These are phyloP conservation scores for Stephanodiscus triporus DNA, from an alignment of 108 stramenopile species.

Conservation along the genomic window DNA sequence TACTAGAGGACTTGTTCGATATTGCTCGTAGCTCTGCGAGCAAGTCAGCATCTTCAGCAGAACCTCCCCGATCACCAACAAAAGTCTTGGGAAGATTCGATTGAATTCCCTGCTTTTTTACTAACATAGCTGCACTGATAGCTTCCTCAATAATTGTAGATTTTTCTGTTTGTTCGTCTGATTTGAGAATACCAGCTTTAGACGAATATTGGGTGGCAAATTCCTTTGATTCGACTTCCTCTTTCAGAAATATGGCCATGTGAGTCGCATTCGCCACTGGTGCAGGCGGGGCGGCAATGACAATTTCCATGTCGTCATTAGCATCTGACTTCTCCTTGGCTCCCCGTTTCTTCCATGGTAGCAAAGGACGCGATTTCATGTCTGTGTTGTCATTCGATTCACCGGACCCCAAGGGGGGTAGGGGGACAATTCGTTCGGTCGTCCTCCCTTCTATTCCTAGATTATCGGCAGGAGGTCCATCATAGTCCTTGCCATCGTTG, in stretches of 20 bases:
- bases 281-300: slow-evolving; percentile 13
- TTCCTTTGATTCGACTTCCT: not conserved
- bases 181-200: not conserved
- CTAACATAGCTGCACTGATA: not conserved
- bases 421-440: not conserved
- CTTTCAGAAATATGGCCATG: not conserved
- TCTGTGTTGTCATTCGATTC: not conserved
- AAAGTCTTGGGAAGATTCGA: slow-evolving; percentile 62
- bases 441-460: not conserved
- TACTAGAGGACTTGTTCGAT: slow-evolving; percentile 56
- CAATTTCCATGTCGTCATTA: slow-evolving; percentile 17
- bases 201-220: not conserved
- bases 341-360: slow-evolving; percentile 33
- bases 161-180: not conserved
- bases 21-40: slow-evolving; percentile 66
- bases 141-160: slow-evolving; percentile 13
- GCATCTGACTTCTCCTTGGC: slow-evolving; percentile 8
- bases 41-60: slow-evolving; percentile 83
- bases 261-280: not conserved
- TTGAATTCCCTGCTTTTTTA: slow-evolving; percentile 29
- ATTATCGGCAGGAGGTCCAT: not conserved
- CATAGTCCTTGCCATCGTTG: not conserved
- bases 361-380: slow-evolving; percentile 10
- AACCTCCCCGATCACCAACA: slow-evolving; percentile 75
- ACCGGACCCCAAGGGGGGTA: slow-evolving; percentile 15